A percentile compares a stretch with the other conserved stretches of the same genome.
These are phyloP conservation scores for Apiotrichum veenhuisii DNA, from an alignment of 1,284 basidiomycete genomes.

Conservation along the genomic window DNA sequence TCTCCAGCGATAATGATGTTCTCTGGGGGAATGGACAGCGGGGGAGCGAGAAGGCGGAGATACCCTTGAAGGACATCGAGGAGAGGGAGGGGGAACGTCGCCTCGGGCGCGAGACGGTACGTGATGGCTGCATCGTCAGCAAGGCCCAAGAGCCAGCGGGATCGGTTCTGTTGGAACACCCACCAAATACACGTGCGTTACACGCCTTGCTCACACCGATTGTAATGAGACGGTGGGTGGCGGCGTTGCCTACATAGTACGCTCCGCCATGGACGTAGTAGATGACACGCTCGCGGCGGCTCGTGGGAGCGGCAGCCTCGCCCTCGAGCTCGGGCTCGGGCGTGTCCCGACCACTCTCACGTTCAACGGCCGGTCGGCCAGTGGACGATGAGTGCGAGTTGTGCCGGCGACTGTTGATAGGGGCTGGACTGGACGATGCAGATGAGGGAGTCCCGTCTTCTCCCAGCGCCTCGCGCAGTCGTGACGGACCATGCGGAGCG, in stretches of 20 bases:
- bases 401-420: background rate
- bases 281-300: constrained; percentile 71
- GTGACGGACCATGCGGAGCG: constrained; percentile 8
- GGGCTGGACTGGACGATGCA: background rate
- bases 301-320: constrained; percentile 7
- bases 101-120: constrained; percentile 93
- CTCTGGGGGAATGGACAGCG: constrained; percentile 79
- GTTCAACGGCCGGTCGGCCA: background rate
- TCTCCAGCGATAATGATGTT: constrained; percentile 87
- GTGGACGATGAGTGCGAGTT: background rate
- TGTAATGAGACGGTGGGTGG: constrained; percentile 88
- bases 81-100: constrained; percentile 86
- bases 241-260: constrained; percentile 89
- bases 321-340: constrained; percentile 25
- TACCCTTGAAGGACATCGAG: constrained; percentile 88
- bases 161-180: constrained; percentile 31
- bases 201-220: constrained; percentile 87
- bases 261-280: constrained; percentile 94
- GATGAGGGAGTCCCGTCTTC: background rate
- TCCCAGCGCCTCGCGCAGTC: constrained; percentile 7
- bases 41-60: constrained; percentile 77
- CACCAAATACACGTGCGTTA: constrained; percentile 90
- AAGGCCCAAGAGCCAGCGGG: background rate
- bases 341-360: constrained; percentile 11
- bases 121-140: constrained; percentile 65